Conservation (phyloP, 2,329 filamentous ascomycete species). For the Aureobasidium lini region DNA sequence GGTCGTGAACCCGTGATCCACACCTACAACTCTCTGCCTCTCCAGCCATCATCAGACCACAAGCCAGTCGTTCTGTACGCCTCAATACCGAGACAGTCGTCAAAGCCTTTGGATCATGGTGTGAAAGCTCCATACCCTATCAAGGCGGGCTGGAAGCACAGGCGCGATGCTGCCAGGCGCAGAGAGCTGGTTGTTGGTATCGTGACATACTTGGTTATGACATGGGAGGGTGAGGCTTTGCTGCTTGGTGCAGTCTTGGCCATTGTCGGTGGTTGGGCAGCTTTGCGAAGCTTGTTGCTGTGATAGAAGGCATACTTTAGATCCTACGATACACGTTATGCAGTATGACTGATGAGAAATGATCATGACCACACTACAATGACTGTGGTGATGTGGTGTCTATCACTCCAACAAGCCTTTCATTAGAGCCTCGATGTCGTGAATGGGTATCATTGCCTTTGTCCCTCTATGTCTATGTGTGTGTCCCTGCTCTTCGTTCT, state of each 20-base stretch:
- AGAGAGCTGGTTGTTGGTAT: constrained; percentile 55
- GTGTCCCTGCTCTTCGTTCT: neutral
- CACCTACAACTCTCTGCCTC: constrained; percentile 66
- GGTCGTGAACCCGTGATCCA: constrained; percentile 49
- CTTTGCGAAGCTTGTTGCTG: constrained; percentile 18
- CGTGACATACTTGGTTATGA: constrained; percentile 46
- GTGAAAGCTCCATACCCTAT: constrained; percentile 45
- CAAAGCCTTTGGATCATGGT: constrained; percentile 19
- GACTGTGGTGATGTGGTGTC: no score
- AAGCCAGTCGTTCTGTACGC: constrained; percentile 70
- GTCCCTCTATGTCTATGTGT: neutral
- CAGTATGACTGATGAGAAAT: neutral
- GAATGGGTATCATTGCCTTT: neutral
- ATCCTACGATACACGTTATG: neutral
- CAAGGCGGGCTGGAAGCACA: constrained; percentile 49
- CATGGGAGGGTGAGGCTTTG: constrained; percentile 38
- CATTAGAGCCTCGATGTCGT: no score
- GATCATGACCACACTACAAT: no score
- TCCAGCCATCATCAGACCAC: constrained; percentile 81
- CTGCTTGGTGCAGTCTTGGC: constrained; percentile 26
- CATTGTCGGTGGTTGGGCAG: constrained; percentile 25
- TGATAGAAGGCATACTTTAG: neutral
- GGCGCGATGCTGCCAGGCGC: constrained; percentile 46
- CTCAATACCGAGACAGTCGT: constrained; percentile 48
- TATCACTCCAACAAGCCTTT: no score